Evolutionary conservation across 345 rosid genomes (phyloP).

Genomic region (Salix purpurea): DNA sequence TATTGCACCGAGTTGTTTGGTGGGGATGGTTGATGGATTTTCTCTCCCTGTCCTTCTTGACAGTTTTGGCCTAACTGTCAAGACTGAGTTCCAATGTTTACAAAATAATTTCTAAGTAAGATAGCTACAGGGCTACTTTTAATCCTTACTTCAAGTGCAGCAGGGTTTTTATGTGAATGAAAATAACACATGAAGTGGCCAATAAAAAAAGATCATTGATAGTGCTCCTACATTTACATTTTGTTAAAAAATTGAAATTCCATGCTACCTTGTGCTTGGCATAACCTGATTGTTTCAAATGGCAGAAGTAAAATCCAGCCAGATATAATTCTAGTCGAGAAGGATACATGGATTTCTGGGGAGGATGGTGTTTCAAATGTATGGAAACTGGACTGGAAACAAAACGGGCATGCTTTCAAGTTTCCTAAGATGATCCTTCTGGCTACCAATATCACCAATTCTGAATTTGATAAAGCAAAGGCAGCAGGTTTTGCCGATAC

Average conservation of each 20-base stretch:
- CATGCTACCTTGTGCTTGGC: background rate
- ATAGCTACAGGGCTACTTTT: background rate
- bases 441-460: conserved; percentile 63
- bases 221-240: background rate
- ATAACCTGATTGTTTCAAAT: conserved; percentile 3
- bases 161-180: background rate
- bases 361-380: conserved; percentile 43
- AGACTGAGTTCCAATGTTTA: background rate
- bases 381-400: conserved; percentile 39
- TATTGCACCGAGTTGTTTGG: background rate
- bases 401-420: conserved; percentile 43
- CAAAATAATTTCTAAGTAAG: background rate
- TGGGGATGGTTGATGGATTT: background rate
- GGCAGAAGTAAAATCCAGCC: conserved; percentile 45
- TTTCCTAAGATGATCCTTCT: conserved; percentile 67
- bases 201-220: background rate
- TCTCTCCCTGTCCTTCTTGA: background rate
- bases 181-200: background rate
- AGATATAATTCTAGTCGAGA: conserved; percentile 79
- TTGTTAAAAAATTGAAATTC: background rate
- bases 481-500: conserved; percentile 88
- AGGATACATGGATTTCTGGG: conserved; percentile 69
- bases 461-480: conserved; percentile 67
- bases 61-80: background rate
- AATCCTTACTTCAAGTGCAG: background rate